These are phyloP conservation scores for Physcomitrium patens DNA, from an alignment of 225 moss, liverwort and hornwort genomes.

Conservation along the genomic window DNA sequence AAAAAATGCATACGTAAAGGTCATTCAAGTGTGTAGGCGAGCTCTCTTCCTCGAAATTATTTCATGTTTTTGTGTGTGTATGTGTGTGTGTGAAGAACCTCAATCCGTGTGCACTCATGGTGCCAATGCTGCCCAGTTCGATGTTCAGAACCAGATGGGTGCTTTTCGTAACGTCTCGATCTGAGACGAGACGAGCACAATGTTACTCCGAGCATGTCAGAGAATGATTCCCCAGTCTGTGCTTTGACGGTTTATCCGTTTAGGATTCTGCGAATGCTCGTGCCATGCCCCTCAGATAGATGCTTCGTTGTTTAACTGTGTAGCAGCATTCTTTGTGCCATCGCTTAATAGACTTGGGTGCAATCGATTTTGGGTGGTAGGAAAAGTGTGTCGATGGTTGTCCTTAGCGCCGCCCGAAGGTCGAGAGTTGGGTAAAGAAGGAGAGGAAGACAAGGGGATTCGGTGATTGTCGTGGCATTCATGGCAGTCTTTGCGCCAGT, in stretches of 20 bases:
- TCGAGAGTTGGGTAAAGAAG: neutral
- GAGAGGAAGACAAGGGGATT: neutral
- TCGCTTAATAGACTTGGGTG: no score
- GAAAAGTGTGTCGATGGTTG: neutral
- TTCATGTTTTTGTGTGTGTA: no score
- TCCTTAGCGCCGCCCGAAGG: neutral
- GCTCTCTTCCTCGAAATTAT: no score
- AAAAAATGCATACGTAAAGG: no score
- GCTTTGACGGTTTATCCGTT: neutral
- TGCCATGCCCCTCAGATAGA: no score
- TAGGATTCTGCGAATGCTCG: neutral
- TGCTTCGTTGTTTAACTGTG: no score
- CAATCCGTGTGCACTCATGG: no score
- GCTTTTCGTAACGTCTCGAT: neutral
- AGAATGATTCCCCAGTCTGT: neutral
- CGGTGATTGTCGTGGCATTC: neutral
- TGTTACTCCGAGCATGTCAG: neutral
- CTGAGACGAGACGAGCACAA: neutral
- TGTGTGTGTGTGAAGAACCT: no score
- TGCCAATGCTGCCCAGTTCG: no score
- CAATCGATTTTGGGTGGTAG: neutral
- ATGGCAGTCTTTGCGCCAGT: conserved; percentile 4
- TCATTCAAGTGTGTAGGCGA: no score
- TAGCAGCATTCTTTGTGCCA: no score
- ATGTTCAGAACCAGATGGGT: no score